Conservation (phyloP, 306 rosid species). For the Inga oerstediana region DNA sequence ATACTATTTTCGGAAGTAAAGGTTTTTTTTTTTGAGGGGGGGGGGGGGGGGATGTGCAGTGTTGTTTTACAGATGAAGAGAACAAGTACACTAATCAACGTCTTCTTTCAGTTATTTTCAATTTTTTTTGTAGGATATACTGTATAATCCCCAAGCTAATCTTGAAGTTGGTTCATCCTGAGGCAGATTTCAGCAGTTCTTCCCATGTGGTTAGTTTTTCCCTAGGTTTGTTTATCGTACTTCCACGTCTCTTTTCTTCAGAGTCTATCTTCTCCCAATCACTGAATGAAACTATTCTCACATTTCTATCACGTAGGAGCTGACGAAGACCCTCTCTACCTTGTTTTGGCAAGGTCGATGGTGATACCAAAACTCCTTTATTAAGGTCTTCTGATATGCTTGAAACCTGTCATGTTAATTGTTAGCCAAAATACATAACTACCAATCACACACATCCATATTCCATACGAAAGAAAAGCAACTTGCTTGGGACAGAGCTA, state of each 20-base stretch:
- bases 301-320: slow-evolving; percentile 56
- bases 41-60: background rate
- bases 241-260: slow-evolving; percentile 70
- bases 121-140: slow-evolving; percentile 2
- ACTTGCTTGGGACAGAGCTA: background rate
- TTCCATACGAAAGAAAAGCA: background rate
- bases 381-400: slow-evolving; percentile 80
- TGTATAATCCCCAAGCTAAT: slow-evolving; percentile 24
- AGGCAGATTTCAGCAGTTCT: slow-evolving; percentile 54
- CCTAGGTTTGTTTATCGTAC: slow-evolving; percentile 65
- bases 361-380: slow-evolving; percentile 44
- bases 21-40: no score
- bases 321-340: slow-evolving; percentile 78
- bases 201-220: slow-evolving; percentile 73
- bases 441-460: slow-evolving; percentile 8
- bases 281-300: slow-evolving; percentile 56
- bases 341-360: slow-evolving; percentile 48
- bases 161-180: slow-evolving; percentile 39
- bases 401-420: slow-evolving; percentile 58
- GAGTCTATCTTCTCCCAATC: slow-evolving; percentile 86
- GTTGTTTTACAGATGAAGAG: slow-evolving; percentile 1
- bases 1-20: background rate
- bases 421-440: slow-evolving; percentile 24
- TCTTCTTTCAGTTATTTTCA: slow-evolving; percentile 15
- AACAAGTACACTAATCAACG: slow-evolving; percentile 9